Percentiles rank a stretch among this genome's conserved stretches.
phyloP scores from a whole-genome alignment of 371 early-diverging fungal species.

The Sporodiniella umbellata region DNA sequence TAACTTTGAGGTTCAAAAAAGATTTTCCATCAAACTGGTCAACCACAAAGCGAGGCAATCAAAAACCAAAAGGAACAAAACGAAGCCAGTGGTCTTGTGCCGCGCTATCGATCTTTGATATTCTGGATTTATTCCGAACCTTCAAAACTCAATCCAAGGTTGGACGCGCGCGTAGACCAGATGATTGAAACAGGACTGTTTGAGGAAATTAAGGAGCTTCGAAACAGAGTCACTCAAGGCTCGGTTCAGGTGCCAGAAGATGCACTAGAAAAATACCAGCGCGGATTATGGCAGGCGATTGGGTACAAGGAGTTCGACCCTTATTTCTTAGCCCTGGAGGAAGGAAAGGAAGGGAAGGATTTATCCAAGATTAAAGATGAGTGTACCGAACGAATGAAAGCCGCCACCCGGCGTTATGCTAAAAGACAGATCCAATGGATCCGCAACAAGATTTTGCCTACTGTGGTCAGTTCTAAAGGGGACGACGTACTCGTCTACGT shows the following conservation, averaged over 20 bases:
- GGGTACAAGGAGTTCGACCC: constrained; percentile 84
- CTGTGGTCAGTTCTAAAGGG: constrained; percentile 26
- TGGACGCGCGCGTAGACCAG: constrained; percentile 80
- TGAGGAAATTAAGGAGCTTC: constrained; percentile 74
- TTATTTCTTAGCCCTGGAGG: constrained; percentile 59
- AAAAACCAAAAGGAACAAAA: constrained; percentile 56
- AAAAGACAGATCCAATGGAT: constrained; percentile 90
- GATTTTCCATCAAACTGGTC: constrained; percentile 72
- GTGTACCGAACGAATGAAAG: constrained; percentile 81
- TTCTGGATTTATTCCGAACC: constrained; percentile 88
- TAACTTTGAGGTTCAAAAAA: no score
- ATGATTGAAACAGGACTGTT: constrained; percentile 88
- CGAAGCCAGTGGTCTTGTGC: constrained; percentile 25
- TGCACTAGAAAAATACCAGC: constrained; percentile 59
- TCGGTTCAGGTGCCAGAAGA: constrained; percentile 35
- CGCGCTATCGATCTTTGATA: constrained; percentile 56
- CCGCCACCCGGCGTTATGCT: constrained; percentile 84
- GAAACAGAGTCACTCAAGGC: constrained; percentile 48
- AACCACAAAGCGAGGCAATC: constrained; percentile 68
- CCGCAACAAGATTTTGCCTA: constrained; percentile 75
- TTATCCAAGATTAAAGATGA: constrained; percentile 44
- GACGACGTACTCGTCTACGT: constrained; percentile 57
- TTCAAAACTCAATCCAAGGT: constrained; percentile 61
- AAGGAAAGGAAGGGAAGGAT: constrained; percentile 18
- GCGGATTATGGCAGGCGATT: constrained; percentile 83